A percentile compares a stretch with the other conserved stretches of the same genome.
phyloP scores from a whole-genome alignment of 306 rosid genomes.

The Calophaca sinica region DNA sequence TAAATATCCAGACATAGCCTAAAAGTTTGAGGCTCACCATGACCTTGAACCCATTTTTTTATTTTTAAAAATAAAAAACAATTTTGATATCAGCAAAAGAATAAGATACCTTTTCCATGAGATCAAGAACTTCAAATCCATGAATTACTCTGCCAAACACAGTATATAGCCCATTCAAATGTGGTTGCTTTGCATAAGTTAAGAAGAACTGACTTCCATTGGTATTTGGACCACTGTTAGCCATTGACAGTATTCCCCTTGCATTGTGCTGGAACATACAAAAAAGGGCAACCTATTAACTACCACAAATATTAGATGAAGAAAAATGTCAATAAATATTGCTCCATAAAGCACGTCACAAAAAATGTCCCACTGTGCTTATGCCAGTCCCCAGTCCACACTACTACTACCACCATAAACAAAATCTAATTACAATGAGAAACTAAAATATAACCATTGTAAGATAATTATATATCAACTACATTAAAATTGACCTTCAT shows the following conservation, averaged over 20 bases:
- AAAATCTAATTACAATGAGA: background rate
- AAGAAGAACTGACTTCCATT: slow-evolving; percentile 94
- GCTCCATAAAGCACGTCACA: slow-evolving; percentile 26
- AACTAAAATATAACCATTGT: slow-evolving; percentile 20
- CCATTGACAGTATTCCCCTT: slow-evolving; percentile 90
- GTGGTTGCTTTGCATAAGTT: slow-evolving; percentile 86
- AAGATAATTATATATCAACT: slow-evolving; percentile 24
- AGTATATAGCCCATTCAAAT: slow-evolving; percentile 84
- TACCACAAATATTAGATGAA: slow-evolving; percentile 2
- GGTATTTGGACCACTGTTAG: slow-evolving; percentile 96
- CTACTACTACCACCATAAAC: slow-evolving; percentile 15
- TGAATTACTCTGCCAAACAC: slow-evolving; percentile 93
- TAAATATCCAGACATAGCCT: background rate
- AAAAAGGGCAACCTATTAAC: slow-evolving; percentile 19
- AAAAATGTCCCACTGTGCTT: slow-evolving; percentile 5
- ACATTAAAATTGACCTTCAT: slow-evolving; percentile 23
- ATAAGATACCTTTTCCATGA: slow-evolving; percentile 90
- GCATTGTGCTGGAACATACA: slow-evolving; percentile 83
- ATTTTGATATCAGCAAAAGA: background rate
- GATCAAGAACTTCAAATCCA: slow-evolving; percentile 96
- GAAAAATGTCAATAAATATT: slow-evolving; percentile 6
- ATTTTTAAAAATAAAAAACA: background rate
- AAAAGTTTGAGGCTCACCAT: slow-evolving; percentile 1
- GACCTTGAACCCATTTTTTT: slow-evolving; percentile 5
- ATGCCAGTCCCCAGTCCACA: background rate